Base-by-base conservation (phyloP, 2,329 filamentous ascomycete species). In the Cladosporium sp. region DNA sequence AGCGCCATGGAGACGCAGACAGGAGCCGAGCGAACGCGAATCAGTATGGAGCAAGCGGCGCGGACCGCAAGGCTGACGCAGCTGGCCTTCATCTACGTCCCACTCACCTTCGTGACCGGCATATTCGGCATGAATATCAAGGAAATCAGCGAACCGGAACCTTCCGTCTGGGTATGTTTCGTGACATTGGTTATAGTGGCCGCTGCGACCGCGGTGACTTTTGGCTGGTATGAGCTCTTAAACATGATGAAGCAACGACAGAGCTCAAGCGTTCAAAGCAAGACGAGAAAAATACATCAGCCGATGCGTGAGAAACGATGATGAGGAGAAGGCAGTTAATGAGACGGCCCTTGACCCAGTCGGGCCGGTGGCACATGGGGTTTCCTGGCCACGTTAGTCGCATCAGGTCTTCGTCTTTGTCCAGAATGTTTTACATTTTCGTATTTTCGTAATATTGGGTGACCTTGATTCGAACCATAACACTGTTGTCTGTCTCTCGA, bases 81-180 rank as follows among this genome's bases (percentile, higher is more conserved):
- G 18, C 56, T 63, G 13, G 59, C 60, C 2, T 59, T 58, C 11
- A 19, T 61, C 31, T 61, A 60, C 35, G 46, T 61, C 2, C 60
- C 59, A 3, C 50, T 60, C 16, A 57, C 56, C 1, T 58, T 63
- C 33, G 58, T 61, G 3, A 59, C 59, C 3, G 44, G 59, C 9
- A 52, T 61, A 13, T 60, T 60, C 32, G 58, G 59, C 10, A 62
- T 61, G 59, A 63, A 63, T 46, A 38, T 61, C 14, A 52, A 54
- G 19, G 59, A 60, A 53, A 58, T 61, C 41, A 62, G 59, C 43
- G 52, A 43, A 9, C 14, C 14, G 6, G 8, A 33, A 9, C 13
- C 31, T n/a, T 11, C 11, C 2, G 5, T 31, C 11, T 43, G 48
- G 48, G 32, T 35, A 11, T 37, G 38, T n/a, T 33, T 50, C 14